Evolutionary conservation across 805 yeast genomes (phyloP).

Genomic region (Starmerella asiatica): DNA sequence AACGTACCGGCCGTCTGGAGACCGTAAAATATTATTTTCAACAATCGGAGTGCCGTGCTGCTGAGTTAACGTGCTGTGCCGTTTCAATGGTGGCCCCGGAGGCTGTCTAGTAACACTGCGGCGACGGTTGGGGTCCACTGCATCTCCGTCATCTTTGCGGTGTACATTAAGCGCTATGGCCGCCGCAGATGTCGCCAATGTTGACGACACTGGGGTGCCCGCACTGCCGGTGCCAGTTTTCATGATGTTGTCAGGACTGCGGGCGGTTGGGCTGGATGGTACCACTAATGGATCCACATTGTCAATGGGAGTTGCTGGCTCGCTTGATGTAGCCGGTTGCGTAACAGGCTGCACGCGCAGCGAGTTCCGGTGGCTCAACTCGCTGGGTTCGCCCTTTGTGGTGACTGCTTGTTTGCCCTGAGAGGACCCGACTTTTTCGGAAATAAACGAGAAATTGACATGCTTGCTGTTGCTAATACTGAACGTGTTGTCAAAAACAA

Average conservation of each 20-base stretch:
- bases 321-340: neutral
- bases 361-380: constrained; percentile 1
- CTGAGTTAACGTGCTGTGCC: neutral
- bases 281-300: no score
- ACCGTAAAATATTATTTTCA: constrained; percentile 1
- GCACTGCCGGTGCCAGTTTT: no score
- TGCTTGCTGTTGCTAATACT: constrained; percentile 75
- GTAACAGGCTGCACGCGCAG: constrained; percentile 3
- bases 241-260: no score
- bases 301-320: neutral
- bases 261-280: no score
- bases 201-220: no score
- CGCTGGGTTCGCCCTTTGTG: no score
- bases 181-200: neutral
- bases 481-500: constrained; percentile 83
- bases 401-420: neutral
- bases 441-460: constrained; percentile 40
- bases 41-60: neutral
- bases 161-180: neutral
- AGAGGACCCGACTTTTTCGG: constrained; percentile 1
- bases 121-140: neutral
- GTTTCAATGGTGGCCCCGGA: neutral
- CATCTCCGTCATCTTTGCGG: neutral
- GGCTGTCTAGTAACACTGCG: neutral
- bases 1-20: constrained; percentile 33